Conservation (phyloP, 2,329 filamentous ascomycete species). For the Dactylonectria macrodidyma region DNA sequence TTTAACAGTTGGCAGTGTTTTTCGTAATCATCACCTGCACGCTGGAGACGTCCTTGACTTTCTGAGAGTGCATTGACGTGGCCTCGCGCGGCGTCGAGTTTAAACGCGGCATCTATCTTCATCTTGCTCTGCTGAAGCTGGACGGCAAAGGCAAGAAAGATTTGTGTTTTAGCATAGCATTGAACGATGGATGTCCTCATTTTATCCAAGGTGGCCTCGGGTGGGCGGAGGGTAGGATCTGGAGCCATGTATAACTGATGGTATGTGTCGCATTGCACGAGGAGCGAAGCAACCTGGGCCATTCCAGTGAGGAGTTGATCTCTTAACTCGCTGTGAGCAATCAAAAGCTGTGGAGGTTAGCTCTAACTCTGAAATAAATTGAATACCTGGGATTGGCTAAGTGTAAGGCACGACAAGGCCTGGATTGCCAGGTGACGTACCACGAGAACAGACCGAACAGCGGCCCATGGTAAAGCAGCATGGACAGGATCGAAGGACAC, state of each 20-base stretch:
- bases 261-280: conserved; percentile 15
- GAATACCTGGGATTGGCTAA: neutral
- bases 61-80: neutral
- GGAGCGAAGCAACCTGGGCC: conserved; percentile 1
- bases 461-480: conserved; percentile 22
- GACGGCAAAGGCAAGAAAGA: conserved; percentile 5
- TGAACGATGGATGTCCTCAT: conserved; percentile 46
- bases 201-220: conserved; percentile 30
- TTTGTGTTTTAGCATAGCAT: neutral
- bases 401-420: too few relatives aligned
- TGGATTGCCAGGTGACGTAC: neutral
- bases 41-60: neutral
- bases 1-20: neutral
- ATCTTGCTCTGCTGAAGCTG: neutral
- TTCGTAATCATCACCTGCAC: neutral
- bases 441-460: conserved; percentile 13
- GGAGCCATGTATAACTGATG: conserved; percentile 3
- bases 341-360: neutral
- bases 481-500: conserved; percentile 21
- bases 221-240: neutral
- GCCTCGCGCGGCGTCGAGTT: neutral
- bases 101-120: neutral
- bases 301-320: neutral
- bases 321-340: neutral
- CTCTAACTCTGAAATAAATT: neutral